phyloP scores from a whole-genome alignment of 2,329 filamentous ascomycete species.

The Trichoderma sp. region DNA sequence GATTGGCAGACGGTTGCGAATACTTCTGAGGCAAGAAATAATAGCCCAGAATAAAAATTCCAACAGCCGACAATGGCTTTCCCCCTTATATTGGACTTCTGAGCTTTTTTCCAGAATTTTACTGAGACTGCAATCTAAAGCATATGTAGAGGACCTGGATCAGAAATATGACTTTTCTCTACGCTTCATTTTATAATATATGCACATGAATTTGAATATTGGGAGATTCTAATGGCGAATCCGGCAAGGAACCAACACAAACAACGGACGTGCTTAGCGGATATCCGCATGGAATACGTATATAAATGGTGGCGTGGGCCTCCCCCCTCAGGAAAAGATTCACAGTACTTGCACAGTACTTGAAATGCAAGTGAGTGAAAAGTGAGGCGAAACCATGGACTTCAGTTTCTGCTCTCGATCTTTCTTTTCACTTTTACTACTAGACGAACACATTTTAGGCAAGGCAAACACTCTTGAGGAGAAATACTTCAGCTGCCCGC shows the following conservation, averaged over 20 bases:
- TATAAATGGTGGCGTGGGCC: conserved; percentile 1
- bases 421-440: not conserved
- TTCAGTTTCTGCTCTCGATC: not conserved
- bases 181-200: not conserved
- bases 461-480: not conserved
- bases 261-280: not conserved
- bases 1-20: not conserved
- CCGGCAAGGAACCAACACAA: not conserved
- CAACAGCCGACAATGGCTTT: not conserved
- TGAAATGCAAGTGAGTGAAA: not conserved
- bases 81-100: not conserved
- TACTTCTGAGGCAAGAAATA: not conserved
- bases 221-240: not conserved
- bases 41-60: not conserved
- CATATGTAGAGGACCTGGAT: not conserved
- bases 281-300: not conserved
- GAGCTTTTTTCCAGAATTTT: not conserved
- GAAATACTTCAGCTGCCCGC: not conserved
- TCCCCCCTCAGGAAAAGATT: not conserved
- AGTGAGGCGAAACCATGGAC: not conserved
- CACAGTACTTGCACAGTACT: not conserved
- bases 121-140: not conserved
- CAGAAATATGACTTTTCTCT: not conserved
- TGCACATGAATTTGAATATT: not conserved
- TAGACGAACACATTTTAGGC: not conserved